A percentile compares a stretch with the other conserved stretches of the same genome.
These are phyloP conservation scores for Phaeomoniella chlamydospora DNA, from an alignment of 2,329 filamentous ascomycete genomes.

Conservation along the genomic window DNA sequence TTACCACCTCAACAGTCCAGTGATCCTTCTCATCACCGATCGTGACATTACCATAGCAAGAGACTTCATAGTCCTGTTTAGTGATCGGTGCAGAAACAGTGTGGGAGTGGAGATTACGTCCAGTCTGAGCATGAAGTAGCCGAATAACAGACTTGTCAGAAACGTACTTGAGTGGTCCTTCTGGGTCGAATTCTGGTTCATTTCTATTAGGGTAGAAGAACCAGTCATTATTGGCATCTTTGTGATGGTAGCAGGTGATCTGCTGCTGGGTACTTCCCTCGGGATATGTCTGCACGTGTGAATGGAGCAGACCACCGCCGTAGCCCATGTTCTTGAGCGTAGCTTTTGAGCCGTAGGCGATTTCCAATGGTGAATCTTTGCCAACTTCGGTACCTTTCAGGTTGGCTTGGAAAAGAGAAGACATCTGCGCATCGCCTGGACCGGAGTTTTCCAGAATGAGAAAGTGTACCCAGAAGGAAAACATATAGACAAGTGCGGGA, in stretches of 20 bases:
- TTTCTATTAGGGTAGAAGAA: slow-evolving; percentile 91
- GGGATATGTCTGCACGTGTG: slow-evolving; percentile 89
- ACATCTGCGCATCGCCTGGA: slow-evolving; percentile 99
- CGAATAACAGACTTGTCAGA: slow-evolving; percentile 67
- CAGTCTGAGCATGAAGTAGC: slow-evolving; percentile 86
- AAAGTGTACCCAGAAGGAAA: slow-evolving; percentile 93
- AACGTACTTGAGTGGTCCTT: slow-evolving; percentile 59
- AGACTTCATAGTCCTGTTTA: slow-evolving; percentile 85
- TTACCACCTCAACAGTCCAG: slow-evolving; percentile 85
- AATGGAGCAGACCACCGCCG: slow-evolving; percentile 88
- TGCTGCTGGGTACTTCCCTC: slow-evolving; percentile 92
- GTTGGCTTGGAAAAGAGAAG: slow-evolving; percentile 96
- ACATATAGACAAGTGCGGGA: slow-evolving; percentile 81
- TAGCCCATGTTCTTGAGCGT: slow-evolving; percentile 99
- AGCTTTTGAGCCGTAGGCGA: slow-evolving; percentile 75
- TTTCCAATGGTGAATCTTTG: slow-evolving; percentile 82
- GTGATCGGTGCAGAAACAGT: slow-evolving; percentile 75
- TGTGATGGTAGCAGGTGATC: slow-evolving; percentile 98
- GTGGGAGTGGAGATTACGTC: slow-evolving; percentile 94
- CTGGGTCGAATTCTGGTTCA: slow-evolving; percentile 56
- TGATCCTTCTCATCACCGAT: slow-evolving; percentile 96
- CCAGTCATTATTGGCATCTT: slow-evolving; percentile 99
- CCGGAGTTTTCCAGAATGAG: slow-evolving; percentile 84
- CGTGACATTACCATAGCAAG: slow-evolving; percentile 87
- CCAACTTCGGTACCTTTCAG: slow-evolving; percentile 86